phyloP scores from a whole-genome alignment of 2,329 filamentous ascomycete genomes.

The Zymoseptoria tritici region DNA sequence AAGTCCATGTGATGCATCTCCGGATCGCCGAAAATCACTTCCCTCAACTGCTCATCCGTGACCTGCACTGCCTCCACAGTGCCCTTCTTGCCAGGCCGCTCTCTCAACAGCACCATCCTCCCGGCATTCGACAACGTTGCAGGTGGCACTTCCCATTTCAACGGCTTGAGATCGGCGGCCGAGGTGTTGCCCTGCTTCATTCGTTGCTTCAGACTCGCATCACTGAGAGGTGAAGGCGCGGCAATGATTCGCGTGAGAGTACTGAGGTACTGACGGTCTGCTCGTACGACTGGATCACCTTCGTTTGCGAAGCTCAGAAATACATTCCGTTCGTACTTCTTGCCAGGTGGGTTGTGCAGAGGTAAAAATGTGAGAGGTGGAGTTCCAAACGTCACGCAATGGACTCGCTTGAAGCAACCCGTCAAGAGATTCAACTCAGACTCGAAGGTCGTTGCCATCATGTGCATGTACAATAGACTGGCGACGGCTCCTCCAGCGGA shows the following conservation, averaged over 20 bases:
- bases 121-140: constrained; percentile 64
- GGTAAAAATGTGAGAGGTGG: constrained; percentile 69
- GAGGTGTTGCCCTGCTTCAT: not conserved
- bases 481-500: constrained; percentile 81
- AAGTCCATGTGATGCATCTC: constrained; percentile 72
- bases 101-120: constrained; percentile 57
- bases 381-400: constrained; percentile 80
- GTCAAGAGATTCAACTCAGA: constrained; percentile 66
- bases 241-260: constrained; percentile 65
- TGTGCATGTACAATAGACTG: constrained; percentile 71
- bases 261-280: constrained; percentile 68
- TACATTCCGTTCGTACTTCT: constrained; percentile 52
- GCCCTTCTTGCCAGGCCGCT: constrained; percentile 33
- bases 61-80: constrained; percentile 62
- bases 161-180: constrained; percentile 6
- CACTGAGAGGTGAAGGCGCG: constrained; percentile 25
- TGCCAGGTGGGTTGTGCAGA: constrained; percentile 49
- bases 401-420: constrained; percentile 65
- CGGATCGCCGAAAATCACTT: constrained; percentile 73
- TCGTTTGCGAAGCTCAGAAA: constrained; percentile 81
- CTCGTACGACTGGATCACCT: constrained; percentile 71
- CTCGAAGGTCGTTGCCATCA: constrained; percentile 56
- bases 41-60: constrained; percentile 59
- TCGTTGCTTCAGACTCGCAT: constrained; percentile 1
- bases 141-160: constrained; percentile 57